Base-by-base conservation (phyloP, 1,284 basidiomycete species). In the Trichosporon coremiiforme region DNA sequence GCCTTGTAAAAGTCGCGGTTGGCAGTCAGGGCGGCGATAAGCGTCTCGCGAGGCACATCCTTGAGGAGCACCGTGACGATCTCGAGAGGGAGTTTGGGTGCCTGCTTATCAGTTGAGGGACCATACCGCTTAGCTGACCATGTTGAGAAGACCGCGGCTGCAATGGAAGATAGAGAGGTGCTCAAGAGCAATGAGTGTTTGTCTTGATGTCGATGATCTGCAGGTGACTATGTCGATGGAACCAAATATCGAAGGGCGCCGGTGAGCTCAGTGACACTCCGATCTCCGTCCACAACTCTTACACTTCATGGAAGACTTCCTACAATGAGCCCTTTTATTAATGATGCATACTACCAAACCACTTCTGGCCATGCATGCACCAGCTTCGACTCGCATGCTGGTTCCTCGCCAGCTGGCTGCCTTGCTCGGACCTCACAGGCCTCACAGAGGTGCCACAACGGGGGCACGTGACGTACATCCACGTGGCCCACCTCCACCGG, bases 51-150 rank as follows among this genome's bases (percentile, higher is more conserved):
- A n/a, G 57, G 57, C 17, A 35, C 57, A 9, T 62, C 29, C 57
- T 33, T 15, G 2, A 62, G 57, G 17, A 62, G 17, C 29, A 1
- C 35, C 29, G 29, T 35, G 15, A 62, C 4, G 57, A 62, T 15
- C 8, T 62, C 57, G 31, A 62, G 29, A 7, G 57, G 29, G 20
- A 62, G 57, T 9, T n/a, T 62, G 29, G n/a, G 31, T 1, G 17
- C 2, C 57, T 62, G 57, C 3, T 35, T 31, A 3, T 62, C 6
- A 62, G 57, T 12, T 60, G 3, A 7, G 2, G 9, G 1, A 8
- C 7, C 20, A 1, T n/a, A 2, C 1, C 6, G 17, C 4, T 2
- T 25, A n/a, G n/a, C n/a, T n/a, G n/a, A n/a, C n/a, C n/a, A n/a
- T n/a, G n/a, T n/a, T n/a, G n/a, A n/a, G n/a, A n/a, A n/a, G n/a